Conservation (phyloP, 345 rosid species). For the Eucalyptus marginata region DNA sequence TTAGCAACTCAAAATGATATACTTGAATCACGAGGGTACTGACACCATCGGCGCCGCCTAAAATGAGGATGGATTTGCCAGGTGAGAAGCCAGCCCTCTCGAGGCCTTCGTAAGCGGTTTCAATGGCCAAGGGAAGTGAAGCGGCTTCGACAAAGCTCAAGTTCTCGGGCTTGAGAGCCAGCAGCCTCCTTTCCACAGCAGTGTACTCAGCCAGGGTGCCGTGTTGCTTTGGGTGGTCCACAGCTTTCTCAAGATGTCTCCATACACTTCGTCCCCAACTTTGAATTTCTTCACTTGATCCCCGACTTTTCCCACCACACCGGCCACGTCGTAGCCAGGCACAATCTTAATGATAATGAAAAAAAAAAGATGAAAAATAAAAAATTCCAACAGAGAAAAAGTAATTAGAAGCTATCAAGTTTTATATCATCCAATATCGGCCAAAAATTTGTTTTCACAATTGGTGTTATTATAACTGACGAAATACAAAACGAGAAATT, state of each 20-base stretch:
- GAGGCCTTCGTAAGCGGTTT: conserved; percentile 69
- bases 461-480: neutral
- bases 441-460: neutral
- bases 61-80: conserved; percentile 69
- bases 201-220: conserved; percentile 76
- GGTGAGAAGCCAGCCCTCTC: conserved; percentile 56
- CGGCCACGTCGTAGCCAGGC: conserved; percentile 52
- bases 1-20: neutral
- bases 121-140: conserved; percentile 71
- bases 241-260: conserved; percentile 26
- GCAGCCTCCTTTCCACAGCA: conserved; percentile 26
- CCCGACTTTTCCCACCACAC: conserved; percentile 64
- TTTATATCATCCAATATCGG: neutral
- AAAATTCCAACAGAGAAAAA: neutral
- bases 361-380: neutral
- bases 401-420: neutral
- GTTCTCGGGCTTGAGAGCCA: neutral
- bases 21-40: conserved; percentile 87
- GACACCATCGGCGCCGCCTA: conserved; percentile 83
- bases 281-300: conserved; percentile 32
- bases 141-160: conserved; percentile 46
- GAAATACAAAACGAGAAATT: too few relatives aligned
- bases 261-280: neutral
- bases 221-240: conserved; percentile 64
- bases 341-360: neutral